Evolutionary conservation across 116 monocot genomes (phyloP), one percentile per base, ranked within the genome.

Genomic region (Dioscorea cayenensis): DNA sequence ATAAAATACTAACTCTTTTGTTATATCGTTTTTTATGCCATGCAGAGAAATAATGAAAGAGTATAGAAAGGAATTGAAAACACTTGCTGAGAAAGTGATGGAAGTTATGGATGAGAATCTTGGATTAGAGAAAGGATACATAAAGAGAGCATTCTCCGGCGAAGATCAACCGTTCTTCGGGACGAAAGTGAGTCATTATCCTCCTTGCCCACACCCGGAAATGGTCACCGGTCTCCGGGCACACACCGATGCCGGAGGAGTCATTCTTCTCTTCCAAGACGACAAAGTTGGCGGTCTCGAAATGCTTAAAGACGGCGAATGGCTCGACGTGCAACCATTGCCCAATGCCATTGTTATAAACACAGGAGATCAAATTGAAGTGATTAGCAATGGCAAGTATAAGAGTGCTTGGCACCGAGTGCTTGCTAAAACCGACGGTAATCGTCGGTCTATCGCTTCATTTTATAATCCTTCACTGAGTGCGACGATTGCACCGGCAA

Each of bases 231-330:
- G 79, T 55, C 73, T 79, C 25, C 75, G 79, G 21, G 74, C 75
- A 50, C 79, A 79, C 74, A 79, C 79, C 1, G 79, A 79, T 29
- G 79, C 79, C 50, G 79, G 79, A 0, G 79, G 79, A 36, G 63
- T 79, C 51, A 79, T 79, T 55, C 79, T 79, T 28, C 79, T 79
- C 59, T 79, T 79, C 79, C 79, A 75, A 63, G 79, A 75, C 25
- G 79, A 79, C 75, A 17, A 75, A 51, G 68, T 79, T 9, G 65
- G 67, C n/a, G 79, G 79, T 36, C 73, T 75, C 19, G 75, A 79
- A 64, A 48, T 79, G 38, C 64, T 79, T 2, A 74, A 70, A 58
- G 79, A 79, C 70, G 79, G 70, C 25, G 13, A 16, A 2, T 79
- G 79, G 79, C 14, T 79, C 19, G 79, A 79, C 32, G 79, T 79